A percentile compares a stretch with the other conserved stretches of the same genome.
Evolutionary conservation across 441 rosid species (phyloP).

Genomic region (Pelargonium myrrhifolium): DNA sequence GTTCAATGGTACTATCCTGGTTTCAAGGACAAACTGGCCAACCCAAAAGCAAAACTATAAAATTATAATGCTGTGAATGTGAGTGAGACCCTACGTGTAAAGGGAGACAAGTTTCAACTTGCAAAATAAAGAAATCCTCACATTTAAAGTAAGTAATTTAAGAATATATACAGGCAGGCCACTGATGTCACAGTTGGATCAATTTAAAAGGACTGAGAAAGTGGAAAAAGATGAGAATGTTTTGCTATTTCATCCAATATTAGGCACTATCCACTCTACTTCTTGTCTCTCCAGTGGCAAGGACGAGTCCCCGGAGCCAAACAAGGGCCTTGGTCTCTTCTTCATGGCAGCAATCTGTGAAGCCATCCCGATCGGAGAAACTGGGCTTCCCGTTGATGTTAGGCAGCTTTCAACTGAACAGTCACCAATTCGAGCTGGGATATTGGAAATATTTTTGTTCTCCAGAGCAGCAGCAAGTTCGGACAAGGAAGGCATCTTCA

Average conservation of each 20-base stretch:
- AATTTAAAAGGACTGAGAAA: constrained; percentile 16
- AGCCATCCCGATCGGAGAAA: constrained; percentile 38
- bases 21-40: constrained; percentile 5
- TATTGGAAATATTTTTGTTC: constrained; percentile 29
- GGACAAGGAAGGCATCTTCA: constrained; percentile 42
- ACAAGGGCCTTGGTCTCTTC: constrained; percentile 52
- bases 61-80: not conserved
- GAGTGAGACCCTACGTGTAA: constrained; percentile 2
- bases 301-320: constrained; percentile 39
- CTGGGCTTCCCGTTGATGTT: constrained; percentile 58
- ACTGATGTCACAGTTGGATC: constrained; percentile 27
- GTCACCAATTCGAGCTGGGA: constrained; percentile 48
- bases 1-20: not conserved
- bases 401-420: constrained; percentile 67
- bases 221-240: constrained; percentile 18
- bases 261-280: constrained; percentile 68
- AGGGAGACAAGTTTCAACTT: constrained; percentile 19
- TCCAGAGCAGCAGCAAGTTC: constrained; percentile 64
- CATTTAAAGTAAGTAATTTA: constrained; percentile 21
- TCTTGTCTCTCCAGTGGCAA: constrained; percentile 50
- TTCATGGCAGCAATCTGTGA: constrained; percentile 40
- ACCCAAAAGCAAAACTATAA: not conserved
- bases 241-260: constrained; percentile 34
- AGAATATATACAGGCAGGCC: constrained; percentile 32
- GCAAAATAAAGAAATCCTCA: constrained; percentile 14